Percentiles rank a stretch among this genome's conserved stretches.
Conservation (phyloP, 257 asterid species). For the Fraxinus pennsylvanica region DNA sequence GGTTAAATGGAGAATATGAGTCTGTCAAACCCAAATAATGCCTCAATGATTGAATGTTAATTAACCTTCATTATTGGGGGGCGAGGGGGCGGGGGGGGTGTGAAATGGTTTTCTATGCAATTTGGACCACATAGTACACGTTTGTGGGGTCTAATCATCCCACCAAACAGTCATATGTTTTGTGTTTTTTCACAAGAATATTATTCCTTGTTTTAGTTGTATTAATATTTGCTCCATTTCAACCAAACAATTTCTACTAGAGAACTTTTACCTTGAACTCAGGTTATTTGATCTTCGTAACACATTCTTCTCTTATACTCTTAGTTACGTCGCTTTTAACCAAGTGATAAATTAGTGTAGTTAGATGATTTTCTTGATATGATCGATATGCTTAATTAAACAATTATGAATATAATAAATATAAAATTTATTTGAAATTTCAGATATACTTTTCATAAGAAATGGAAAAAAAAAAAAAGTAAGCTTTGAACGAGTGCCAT, state of each 20-base stretch:
- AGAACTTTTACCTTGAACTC: not conserved
- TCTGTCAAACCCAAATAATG: slow-evolving; percentile 42
- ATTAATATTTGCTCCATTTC: not conserved
- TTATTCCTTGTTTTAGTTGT: not conserved
- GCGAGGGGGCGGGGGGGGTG: not conserved
- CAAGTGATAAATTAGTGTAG: no score
- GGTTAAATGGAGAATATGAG: slow-evolving; percentile 40
- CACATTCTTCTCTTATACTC: no score
- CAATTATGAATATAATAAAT: no score
- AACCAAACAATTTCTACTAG: not conserved
- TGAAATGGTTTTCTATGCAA: not conserved
- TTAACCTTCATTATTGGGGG: slow-evolving; percentile 38
- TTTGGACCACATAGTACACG: slow-evolving; percentile 45
- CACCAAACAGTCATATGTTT: not conserved
- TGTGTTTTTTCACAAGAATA: not conserved
- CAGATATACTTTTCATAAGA: no score
- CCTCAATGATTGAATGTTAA: slow-evolving; percentile 48
- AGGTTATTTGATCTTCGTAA: not conserved
- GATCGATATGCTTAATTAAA: no score
- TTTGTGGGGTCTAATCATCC: slow-evolving; percentile 38
- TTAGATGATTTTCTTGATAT: no score
- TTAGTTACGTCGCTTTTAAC: not conserved
- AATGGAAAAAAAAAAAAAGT: no score
- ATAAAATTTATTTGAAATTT: no score
- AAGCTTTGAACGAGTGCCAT: no score